These are phyloP conservation scores for Acanthamoeba royreba DNA, from an alignment of 208 protist species.

Conservation along the genomic window DNA sequence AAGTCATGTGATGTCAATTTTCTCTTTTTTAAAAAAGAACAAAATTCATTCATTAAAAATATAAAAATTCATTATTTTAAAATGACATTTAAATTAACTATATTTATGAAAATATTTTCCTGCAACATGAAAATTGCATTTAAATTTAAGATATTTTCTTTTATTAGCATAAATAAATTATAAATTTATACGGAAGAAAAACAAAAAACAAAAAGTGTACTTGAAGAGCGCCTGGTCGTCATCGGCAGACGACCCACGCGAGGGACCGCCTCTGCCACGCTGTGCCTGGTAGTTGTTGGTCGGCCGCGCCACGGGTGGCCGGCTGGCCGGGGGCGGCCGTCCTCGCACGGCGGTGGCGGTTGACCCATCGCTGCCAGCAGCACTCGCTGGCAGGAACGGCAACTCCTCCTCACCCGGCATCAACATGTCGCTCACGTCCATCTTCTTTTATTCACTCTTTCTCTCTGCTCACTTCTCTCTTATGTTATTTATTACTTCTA, in stretches of 20 bases:
- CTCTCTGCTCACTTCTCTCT: background rate
- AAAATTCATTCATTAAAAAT: background rate
- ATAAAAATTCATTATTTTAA: background rate
- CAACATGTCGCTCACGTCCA: background rate
- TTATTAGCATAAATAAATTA: too few relatives aligned
- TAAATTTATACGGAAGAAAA: background rate
- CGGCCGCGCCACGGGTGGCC: background rate
- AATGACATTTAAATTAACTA: too few relatives aligned
- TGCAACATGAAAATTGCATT: too few relatives aligned
- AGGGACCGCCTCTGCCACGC: background rate
- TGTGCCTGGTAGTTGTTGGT: background rate
- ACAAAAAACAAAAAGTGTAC: background rate
- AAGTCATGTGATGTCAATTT: background rate
- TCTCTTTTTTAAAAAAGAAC: background rate
- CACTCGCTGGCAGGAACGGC: background rate
- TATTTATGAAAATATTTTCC: too few relatives aligned
- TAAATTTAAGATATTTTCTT: too few relatives aligned
- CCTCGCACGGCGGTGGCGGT: background rate
- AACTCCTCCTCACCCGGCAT: background rate
- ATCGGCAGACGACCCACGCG: background rate
- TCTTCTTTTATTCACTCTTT: background rate
- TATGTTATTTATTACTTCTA: too few relatives aligned
- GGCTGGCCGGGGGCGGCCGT: background rate
- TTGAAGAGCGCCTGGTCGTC: background rate
- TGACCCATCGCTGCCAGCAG: background rate